Evolutionary conservation across 768 basidiomycete genomes (phyloP).

Genomic region (Termitomyces sp.): DNA sequence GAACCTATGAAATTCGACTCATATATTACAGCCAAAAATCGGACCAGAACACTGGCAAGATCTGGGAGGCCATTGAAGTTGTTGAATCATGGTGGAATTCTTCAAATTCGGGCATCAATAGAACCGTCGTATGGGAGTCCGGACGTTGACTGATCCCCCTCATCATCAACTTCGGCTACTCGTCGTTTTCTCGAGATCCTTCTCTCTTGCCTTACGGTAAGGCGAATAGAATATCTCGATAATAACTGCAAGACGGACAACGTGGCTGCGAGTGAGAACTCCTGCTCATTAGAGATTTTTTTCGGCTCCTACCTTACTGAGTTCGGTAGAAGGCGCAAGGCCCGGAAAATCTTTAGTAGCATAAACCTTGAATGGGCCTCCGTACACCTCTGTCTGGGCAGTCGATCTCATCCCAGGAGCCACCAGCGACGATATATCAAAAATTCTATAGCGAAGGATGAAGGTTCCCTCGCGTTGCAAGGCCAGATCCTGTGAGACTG

Average conservation of each 20-base stretch:
- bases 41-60: background rate
- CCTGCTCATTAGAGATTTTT: background rate
- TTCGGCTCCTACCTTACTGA: conserved; percentile 47
- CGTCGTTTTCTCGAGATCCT: conserved; percentile 31
- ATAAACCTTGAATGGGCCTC: conserved; percentile 63
- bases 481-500: conserved; percentile 51
- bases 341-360: conserved; percentile 76
- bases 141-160: background rate
- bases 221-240: conserved; percentile 34
- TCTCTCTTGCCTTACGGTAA: conserved; percentile 35
- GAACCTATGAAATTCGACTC: background rate
- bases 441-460: conserved; percentile 65
- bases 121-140: background rate
- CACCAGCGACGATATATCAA: conserved; percentile 48
- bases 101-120: background rate
- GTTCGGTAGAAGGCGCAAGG: conserved; percentile 58
- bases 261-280: background rate
- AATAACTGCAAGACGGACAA: conserved; percentile 18
- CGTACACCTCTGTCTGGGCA: conserved; percentile 60
- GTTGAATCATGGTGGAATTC: background rate
- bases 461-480: conserved; percentile 64
- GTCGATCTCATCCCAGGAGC: conserved; percentile 24
- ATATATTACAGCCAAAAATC: background rate
- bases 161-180: background rate
- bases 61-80: background rate